phyloP scores from a whole-genome alignment of 1,139 yeast genomes.

The Meyerozyma sp. region DNA sequence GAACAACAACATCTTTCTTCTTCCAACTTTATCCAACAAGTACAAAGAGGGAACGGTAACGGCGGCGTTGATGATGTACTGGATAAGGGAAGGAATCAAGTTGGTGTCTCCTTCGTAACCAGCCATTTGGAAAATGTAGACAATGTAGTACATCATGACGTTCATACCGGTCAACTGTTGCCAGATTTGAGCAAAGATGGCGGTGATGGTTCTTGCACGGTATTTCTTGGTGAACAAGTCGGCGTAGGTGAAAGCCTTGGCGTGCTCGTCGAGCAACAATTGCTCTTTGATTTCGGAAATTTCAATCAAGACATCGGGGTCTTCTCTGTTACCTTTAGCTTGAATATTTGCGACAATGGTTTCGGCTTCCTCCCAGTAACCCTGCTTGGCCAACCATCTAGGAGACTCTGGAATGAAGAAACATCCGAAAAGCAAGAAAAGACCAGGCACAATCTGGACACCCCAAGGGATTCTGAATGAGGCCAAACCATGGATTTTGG shows the following conservation, averaged over 20 bases:
- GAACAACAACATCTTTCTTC: conserved; percentile 29
- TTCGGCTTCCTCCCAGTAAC: conserved; percentile 61
- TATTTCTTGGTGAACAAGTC: conserved; percentile 47
- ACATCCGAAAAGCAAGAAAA: conserved; percentile 36
- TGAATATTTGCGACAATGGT: conserved; percentile 46
- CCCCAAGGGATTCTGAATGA: conserved; percentile 53
- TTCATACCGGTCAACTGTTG: conserved; percentile 68
- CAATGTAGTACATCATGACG: conserved; percentile 60
- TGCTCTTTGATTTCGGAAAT: conserved; percentile 55
- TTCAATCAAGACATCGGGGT: conserved; percentile 52
- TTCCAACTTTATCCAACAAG: conserved; percentile 28
- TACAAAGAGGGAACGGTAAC: conserved; percentile 37
- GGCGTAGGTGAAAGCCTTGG: conserved; percentile 31
- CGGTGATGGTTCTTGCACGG: conserved; percentile 42
- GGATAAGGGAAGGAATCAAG: conserved; percentile 45
- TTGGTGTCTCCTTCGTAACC: conserved; percentile 43
- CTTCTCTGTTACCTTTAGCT: conserved; percentile 49
- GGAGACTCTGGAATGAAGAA: conserved; percentile 68
- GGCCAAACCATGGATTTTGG: conserved; percentile 29
- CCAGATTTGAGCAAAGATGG: conserved; percentile 52
- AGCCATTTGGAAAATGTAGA: conserved; percentile 54
- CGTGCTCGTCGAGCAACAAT: conserved; percentile 29
- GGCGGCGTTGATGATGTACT: conserved; percentile 42
- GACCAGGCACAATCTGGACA: conserved; percentile 56
- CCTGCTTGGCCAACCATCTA: conserved; percentile 63